Evolutionary conservation across 345 rosid genomes (phyloP).

Genomic region (Hevea brasiliensis): DNA sequence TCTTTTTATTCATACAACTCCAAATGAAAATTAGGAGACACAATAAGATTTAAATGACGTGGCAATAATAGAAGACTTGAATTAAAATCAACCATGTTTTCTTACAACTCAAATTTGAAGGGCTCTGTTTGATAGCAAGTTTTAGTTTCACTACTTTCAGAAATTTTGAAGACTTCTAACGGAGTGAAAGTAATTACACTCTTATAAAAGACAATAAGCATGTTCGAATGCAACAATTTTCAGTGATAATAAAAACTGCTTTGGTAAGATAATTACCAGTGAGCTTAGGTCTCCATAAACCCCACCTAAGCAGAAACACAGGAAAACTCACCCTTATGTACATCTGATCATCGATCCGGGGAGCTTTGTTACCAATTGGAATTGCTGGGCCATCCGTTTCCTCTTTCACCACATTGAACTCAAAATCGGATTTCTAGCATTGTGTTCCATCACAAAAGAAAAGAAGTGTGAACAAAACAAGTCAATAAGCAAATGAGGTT

Average conservation of each 20-base stretch:
- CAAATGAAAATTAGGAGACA: background rate
- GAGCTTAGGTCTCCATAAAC: background rate
- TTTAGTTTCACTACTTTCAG: background rate
- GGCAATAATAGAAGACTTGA: background rate
- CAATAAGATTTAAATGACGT: background rate
- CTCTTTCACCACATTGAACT: constrained; percentile 70
- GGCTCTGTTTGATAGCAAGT: background rate
- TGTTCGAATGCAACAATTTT: background rate
- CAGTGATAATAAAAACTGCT: background rate
- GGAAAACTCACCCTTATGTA: constrained; percentile 68
- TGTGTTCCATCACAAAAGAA: constrained; percentile 8
- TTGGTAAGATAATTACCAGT: background rate
- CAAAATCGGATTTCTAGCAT: constrained; percentile 49
- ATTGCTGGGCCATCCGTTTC: constrained; percentile 50
- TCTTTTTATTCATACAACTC: background rate
- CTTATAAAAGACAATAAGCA: background rate
- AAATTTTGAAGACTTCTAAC: background rate
- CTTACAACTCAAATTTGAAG: background rate
- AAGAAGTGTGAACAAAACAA: constrained; percentile 7
- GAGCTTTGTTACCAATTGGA: constrained; percentile 40
- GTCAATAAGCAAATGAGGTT: background rate
- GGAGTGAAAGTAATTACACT: background rate
- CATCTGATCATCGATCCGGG: constrained; percentile 51
- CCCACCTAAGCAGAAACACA: background rate
- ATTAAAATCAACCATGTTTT: background rate